Conservation (phyloP, 140 eudicot genomes). For the Erigeron philadelphicus region DNA sequence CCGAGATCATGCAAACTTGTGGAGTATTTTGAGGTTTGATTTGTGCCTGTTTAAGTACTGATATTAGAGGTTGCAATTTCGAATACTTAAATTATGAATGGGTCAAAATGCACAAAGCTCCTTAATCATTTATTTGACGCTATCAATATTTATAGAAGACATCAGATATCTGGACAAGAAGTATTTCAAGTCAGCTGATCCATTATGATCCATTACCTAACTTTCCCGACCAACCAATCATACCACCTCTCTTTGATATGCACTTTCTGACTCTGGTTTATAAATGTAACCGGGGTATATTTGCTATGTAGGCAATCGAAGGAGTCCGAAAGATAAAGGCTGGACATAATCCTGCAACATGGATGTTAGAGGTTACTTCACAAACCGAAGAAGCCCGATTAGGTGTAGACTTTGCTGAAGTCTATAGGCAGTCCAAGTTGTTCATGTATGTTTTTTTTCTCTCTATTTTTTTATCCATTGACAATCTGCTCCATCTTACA, state of each 20-base stretch:
- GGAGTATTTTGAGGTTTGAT: conserved; percentile 77
- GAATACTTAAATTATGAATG: background rate
- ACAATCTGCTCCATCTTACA: background rate
- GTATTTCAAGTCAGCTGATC: background rate
- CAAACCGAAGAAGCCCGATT: conserved; percentile 68
- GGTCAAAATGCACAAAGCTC: conserved; percentile 5
- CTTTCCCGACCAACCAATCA: background rate
- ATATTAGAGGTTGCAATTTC: background rate
- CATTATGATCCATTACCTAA: background rate
- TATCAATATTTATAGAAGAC: background rate
- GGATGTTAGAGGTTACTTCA: conserved; percentile 98
- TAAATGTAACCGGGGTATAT: conserved; percentile 15
- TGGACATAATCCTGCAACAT: conserved; percentile 91
- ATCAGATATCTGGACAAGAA: background rate
- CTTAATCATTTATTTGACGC: background rate
- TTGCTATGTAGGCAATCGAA: conserved; percentile 57
- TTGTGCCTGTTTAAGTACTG: conserved; percentile 6
- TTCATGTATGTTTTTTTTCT: conserved; percentile 48
- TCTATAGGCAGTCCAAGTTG: conserved; percentile 68
- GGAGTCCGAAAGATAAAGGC: conserved; percentile 73
- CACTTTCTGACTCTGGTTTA: background rate
- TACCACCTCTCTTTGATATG: background rate
- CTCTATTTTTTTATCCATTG: background rate
- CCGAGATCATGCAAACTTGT: conserved; percentile 75
- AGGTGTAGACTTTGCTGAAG: conserved; percentile 83